phyloP scores from a whole-genome alignment of 768 basidiomycete genomes.

The Calocybe cyanea region DNA sequence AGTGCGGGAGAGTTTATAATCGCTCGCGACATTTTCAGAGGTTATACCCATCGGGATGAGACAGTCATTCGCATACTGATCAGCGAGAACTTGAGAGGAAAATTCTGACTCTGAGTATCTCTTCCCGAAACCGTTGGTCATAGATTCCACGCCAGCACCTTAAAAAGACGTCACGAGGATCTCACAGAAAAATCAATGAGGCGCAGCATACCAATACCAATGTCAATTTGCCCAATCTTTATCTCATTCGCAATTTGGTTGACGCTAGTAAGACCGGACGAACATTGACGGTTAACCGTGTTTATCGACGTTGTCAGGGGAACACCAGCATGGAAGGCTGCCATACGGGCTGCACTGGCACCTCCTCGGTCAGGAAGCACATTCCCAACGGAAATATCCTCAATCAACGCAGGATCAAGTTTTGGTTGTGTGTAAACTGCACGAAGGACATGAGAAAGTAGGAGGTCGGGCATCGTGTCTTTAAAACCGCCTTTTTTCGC shows the following conservation, averaged over 20 bases:
- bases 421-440: slow-evolving; percentile 65
- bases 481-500: slow-evolving; percentile 88
- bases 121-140: slow-evolving; percentile 76
- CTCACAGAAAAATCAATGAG: background rate
- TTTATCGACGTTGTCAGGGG: slow-evolving; percentile 70
- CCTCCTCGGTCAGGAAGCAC: slow-evolving; percentile 87
- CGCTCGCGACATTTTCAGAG: slow-evolving; percentile 85
- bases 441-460: slow-evolving; percentile 72
- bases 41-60: slow-evolving; percentile 90
- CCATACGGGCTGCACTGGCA: slow-evolving; percentile 80
- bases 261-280: slow-evolving; percentile 79
- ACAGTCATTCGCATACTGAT: slow-evolving; percentile 75
- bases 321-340: slow-evolving; percentile 81
- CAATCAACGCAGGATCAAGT: slow-evolving; percentile 79
- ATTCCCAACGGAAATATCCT: slow-evolving; percentile 84
- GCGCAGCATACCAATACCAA: slow-evolving; percentile 71
- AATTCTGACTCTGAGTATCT: slow-evolving; percentile 46
- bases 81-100: slow-evolving; percentile 62
- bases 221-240: slow-evolving; percentile 73
- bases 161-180: slow-evolving; percentile 21
- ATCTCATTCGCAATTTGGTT: slow-evolving; percentile 83
- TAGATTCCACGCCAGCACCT: slow-evolving; percentile 88
- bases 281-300: slow-evolving; percentile 90
- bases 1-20: slow-evolving; percentile 70
- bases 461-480: slow-evolving; percentile 80